Conservation (phyloP, 495 filamentous ascomycete species). For the Penicillium dipodomyicola region DNA sequence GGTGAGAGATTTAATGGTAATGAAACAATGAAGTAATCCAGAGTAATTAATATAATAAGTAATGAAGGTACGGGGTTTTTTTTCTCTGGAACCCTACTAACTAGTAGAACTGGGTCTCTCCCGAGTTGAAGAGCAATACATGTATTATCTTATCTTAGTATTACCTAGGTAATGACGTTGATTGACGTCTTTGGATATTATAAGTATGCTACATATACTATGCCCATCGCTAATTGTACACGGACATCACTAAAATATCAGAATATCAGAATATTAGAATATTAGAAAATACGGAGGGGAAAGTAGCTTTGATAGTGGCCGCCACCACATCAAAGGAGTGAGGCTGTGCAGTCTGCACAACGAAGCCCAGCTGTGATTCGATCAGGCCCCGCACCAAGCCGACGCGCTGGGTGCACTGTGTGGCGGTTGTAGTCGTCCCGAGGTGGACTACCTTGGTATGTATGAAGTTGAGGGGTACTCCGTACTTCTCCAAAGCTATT, state of each 20-base stretch:
- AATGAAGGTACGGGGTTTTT: constrained; percentile 7
- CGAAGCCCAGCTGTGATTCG: constrained; percentile 18
- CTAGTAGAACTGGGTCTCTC: constrained; percentile 27
- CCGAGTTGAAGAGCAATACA: constrained; percentile 23
- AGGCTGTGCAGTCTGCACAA: constrained; percentile 26
- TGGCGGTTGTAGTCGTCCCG: constrained; percentile 18
- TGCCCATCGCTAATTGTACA: not conserved
- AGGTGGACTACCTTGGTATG: not conserved
- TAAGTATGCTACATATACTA: not conserved
- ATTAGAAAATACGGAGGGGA: not conserved
- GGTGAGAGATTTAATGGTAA: constrained; percentile 26
- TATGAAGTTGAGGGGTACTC: not conserved
- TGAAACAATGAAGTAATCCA: constrained; percentile 1
- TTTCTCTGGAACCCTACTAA: constrained; percentile 15
- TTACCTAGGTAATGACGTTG: constrained; percentile 12
- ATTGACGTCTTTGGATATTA: not conserved
- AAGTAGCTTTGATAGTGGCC: constrained; percentile 12
- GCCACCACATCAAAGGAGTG: constrained; percentile 17
- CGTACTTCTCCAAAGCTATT: not conserved
- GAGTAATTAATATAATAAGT: not conserved
- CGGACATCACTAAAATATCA: not conserved
- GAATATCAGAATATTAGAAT: not conserved
- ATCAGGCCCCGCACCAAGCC: constrained; percentile 25
- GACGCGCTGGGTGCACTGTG: constrained; percentile 21
- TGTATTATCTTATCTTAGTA: not conserved